Conservation (phyloP, 257 asterid genomes). For the Leptodermis oblonga region DNA sequence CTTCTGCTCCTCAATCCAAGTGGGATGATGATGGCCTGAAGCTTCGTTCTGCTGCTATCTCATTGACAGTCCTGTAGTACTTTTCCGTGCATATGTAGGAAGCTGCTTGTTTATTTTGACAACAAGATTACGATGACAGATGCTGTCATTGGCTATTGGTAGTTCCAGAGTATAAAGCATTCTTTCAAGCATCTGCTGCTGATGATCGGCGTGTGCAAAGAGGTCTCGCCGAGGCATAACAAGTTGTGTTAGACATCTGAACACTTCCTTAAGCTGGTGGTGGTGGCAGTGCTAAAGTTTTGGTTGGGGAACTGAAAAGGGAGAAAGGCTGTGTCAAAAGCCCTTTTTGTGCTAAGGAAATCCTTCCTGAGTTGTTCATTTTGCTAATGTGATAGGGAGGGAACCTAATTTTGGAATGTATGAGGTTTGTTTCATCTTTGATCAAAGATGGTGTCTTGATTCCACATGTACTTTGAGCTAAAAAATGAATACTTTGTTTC, state of each 20-base stretch:
- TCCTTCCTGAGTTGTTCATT: neutral
- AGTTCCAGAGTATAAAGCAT: neutral
- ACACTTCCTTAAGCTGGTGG: neutral
- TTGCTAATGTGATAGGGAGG: too few species aligned
- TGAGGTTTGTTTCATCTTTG: too few species aligned
- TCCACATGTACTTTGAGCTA: too few species aligned
- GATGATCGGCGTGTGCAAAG: neutral
- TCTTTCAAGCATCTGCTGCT: neutral
- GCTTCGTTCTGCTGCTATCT: constrained; percentile 93
- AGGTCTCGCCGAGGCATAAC: neutral
- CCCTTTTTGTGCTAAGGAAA: neutral
- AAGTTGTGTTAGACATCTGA: neutral
- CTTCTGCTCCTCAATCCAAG: constrained; percentile 69
- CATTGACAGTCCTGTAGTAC: constrained; percentile 43
- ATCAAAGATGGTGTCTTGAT: too few species aligned
- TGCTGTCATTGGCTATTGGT: neutral
- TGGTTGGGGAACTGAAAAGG: neutral
- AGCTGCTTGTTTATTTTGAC: neutral
- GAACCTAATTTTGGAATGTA: too few species aligned
- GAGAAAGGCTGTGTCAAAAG: neutral
- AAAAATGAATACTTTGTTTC: too few species aligned
- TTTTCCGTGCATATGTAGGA: neutral
- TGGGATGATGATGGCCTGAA: constrained; percentile 70
- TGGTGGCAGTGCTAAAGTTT: neutral
- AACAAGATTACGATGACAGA: neutral